Evolutionary conservation across 2,329 filamentous ascomycete species (phyloP).

Genomic region (Metarhizium guizhouense): DNA sequence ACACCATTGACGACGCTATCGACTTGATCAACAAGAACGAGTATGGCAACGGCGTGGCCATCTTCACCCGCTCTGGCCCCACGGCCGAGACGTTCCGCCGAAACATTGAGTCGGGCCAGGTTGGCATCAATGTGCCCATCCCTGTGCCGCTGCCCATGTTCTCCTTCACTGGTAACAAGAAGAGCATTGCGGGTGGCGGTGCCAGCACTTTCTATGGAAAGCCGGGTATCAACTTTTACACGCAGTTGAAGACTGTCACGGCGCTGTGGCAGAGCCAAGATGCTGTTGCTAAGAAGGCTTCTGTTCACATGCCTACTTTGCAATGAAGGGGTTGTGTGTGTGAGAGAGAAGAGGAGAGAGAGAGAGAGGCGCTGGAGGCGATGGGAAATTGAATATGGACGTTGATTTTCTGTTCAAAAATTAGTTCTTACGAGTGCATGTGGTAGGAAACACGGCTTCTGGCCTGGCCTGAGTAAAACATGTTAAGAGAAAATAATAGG

Average conservation of each 20-base stretch:
- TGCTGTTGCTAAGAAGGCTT: slow-evolving; percentile 74
- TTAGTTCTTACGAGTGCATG: background rate
- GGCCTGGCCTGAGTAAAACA: background rate
- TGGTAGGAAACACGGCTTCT: background rate
- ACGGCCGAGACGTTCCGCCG: slow-evolving; percentile 72
- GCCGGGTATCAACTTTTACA: slow-evolving; percentile 89
- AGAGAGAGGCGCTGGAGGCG: background rate
- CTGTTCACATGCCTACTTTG: slow-evolving; percentile 73
- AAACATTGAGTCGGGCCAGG: slow-evolving; percentile 76
- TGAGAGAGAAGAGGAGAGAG: background rate
- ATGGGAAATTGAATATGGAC: background rate
- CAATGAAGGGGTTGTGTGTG: slow-evolving; percentile 14
- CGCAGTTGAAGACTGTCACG: slow-evolving; percentile 95
- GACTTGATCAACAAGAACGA: slow-evolving; percentile 77
- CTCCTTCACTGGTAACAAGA: slow-evolving; percentile 73
- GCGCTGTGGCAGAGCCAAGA: slow-evolving; percentile 82
- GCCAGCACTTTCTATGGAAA: slow-evolving; percentile 93
- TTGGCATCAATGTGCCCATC: slow-evolving; percentile 79
- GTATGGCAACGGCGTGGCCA: slow-evolving; percentile 78
- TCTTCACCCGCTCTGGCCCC: slow-evolving; percentile 72
- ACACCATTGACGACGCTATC: slow-evolving; percentile 71
- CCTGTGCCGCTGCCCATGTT: slow-evolving; percentile 64
- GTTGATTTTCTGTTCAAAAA: background rate
- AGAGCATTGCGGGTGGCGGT: slow-evolving; percentile 82
- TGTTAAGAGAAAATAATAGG: background rate